phyloP scores from a whole-genome alignment of 2,329 filamentous ascomycete genomes.

The Penicillium olsonii region DNA sequence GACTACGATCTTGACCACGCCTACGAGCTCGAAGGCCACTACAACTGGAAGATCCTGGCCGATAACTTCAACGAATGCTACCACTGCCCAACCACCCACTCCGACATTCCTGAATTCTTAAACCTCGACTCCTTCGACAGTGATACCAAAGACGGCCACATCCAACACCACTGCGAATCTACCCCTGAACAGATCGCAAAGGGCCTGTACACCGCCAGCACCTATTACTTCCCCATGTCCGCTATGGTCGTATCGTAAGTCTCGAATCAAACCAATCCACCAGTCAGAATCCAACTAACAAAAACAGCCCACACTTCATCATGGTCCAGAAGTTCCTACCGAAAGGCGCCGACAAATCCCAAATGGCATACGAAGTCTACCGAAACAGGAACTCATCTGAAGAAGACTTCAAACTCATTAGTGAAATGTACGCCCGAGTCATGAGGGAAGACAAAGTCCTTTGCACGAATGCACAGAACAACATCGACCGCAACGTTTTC shows the following conservation, averaged over 20 bases:
- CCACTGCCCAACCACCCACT: constrained; percentile 62
- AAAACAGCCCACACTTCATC: constrained; percentile 59
- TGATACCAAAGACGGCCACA: constrained; percentile 41
- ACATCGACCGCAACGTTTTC: constrained; percentile 63
- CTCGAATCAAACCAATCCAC: not conserved
- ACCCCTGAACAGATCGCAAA: constrained; percentile 51
- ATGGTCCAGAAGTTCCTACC: constrained; percentile 66
- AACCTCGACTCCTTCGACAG: constrained; percentile 59
- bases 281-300: constrained; percentile 24
- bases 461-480: constrained; percentile 60
- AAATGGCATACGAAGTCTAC: constrained; percentile 65
- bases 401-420: constrained; percentile 59
- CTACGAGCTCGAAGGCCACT: constrained; percentile 24
- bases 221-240: constrained; percentile 35
- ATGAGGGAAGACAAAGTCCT: constrained; percentile 67
- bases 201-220: constrained; percentile 44
- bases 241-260: constrained; percentile 36
- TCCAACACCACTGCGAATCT: constrained; percentile 31
- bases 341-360: constrained; percentile 50
- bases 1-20: constrained; percentile 23
- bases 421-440: constrained; percentile 63
- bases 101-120: constrained; percentile 58
- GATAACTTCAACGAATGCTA: constrained; percentile 56
- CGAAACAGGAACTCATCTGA: constrained; percentile 62
- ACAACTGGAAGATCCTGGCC: constrained; percentile 27